Percentiles rank a stretch among this genome's conserved stretches.
Evolutionary conservation across 352 stramenopile genomes (phyloP).

Genomic region (Phytophthora fragariaefolia): DNA sequence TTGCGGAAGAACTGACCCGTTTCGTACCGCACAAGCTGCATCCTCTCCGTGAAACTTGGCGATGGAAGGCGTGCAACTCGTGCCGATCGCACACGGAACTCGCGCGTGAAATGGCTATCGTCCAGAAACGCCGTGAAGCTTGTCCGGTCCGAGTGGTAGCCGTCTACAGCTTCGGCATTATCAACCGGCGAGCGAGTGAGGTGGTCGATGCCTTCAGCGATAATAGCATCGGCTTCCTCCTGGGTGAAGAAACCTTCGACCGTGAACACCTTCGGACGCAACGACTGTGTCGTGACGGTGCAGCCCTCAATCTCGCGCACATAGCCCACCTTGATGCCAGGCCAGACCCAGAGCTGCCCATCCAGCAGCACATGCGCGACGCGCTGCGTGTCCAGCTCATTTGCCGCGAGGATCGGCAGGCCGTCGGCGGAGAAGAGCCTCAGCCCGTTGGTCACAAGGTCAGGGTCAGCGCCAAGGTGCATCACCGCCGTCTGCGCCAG

Average conservation of each 20-base stretch:
- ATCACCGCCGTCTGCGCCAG: slow-evolving; percentile 46
- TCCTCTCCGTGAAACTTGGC: slow-evolving; percentile 51
- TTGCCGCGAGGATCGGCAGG: slow-evolving; percentile 45
- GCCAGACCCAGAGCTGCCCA: slow-evolving; percentile 81
- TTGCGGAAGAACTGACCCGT: slow-evolving; percentile 77
- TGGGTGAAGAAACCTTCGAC: slow-evolving; percentile 69
- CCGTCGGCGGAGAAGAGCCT: slow-evolving; percentile 65
- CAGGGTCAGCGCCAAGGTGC: slow-evolving; percentile 51
- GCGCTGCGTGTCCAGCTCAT: slow-evolving; percentile 44
- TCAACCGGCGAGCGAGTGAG: slow-evolving; percentile 68
- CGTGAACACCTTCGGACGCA: slow-evolving; percentile 69
- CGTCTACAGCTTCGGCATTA: slow-evolving; percentile 57
- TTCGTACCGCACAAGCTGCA: slow-evolving; percentile 79
- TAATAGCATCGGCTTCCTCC: slow-evolving; percentile 65
- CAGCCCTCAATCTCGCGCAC: slow-evolving; percentile 53
- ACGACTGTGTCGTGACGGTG: slow-evolving; percentile 67
- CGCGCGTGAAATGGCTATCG: slow-evolving; percentile 67
- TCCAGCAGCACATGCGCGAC: slow-evolving; percentile 76
- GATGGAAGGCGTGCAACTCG: slow-evolving; percentile 59
- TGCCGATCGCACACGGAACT: slow-evolving; percentile 60
- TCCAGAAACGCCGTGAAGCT: slow-evolving; percentile 76
- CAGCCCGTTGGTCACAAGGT: slow-evolving; percentile 59
- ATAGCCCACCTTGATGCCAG: slow-evolving; percentile 72
- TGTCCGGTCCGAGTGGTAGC: slow-evolving; percentile 68
- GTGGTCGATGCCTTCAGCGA: slow-evolving; percentile 50